Evolutionary conservation across 2,329 filamentous ascomycete genomes (phyloP), one percentile per base, ranked within the genome.

Genomic region (Colletotrichum salicis): DNA sequence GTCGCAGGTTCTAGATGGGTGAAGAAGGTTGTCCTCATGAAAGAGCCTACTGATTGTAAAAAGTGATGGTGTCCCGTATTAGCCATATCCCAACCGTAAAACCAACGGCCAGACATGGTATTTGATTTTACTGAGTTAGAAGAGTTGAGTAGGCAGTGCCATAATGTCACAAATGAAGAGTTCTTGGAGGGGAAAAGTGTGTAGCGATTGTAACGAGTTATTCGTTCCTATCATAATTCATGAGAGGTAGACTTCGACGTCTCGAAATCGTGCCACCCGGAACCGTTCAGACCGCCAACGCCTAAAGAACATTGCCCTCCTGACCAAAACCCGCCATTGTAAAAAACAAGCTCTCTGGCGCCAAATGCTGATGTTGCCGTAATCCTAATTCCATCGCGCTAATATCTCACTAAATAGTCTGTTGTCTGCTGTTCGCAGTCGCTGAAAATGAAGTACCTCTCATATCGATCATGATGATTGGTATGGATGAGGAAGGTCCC

Each of bases 171-270:
- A 22, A 15, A 4, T 2, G 4, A 29, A 29, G 4, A 29, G 27
- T 29, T 29, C 27, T 29, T 29, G 4, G 27, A 29, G 3, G 3
- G 4, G 4, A 1, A 29, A 29, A 29, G 27, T 22, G 13, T 52
- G 27, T 37, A 54, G n/a, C 22, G 31, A 37, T 37, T 27, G 48
- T 48, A 63, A 64, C 22, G 48, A 41, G 22, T 58, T 10, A 56
- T 64, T 45, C 24, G n/a, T 33, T 37, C 29, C 33, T n/a, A 13
- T 59, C 45, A 45, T 67, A 48, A 45, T 7, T 64, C 58, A 37
- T 64, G 35, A 33, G 10, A 10, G 19, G 13, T 24, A 31, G 31
- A 10, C 10, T 11, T 31, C 19, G 8, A 56, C 22, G 22, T 41
- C 33, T 15, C 11, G 15, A 45, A n/a, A 13, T 45, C 6, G 11